phyloP scores from a whole-genome alignment of 352 stramenopile genomes.

The Globisporangium recalcitrans region DNA sequence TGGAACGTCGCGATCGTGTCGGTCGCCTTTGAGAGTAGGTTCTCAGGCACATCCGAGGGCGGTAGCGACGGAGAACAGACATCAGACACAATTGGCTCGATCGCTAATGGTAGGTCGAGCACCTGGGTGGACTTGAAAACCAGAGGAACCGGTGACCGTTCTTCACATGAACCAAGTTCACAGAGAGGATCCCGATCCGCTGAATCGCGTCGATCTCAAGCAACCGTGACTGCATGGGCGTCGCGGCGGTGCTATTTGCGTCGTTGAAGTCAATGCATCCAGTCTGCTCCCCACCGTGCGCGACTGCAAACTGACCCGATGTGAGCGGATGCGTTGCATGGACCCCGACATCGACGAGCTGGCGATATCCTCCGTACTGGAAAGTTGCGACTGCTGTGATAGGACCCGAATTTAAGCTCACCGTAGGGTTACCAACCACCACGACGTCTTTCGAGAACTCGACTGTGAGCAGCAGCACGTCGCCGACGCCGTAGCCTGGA shows the following conservation, averaged over 20 bases:
- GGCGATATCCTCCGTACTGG: conserved; percentile 44
- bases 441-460: conserved; percentile 53
- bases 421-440: conserved; percentile 26
- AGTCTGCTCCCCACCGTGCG: conserved; percentile 32
- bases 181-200: conserved; percentile 47
- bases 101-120: conserved; percentile 32
- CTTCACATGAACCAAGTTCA: conserved; percentile 36
- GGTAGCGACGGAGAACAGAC: conserved; percentile 51
- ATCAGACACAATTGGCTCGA: conserved; percentile 39
- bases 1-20: conserved; percentile 53
- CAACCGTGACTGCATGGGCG: conserved; percentile 43
- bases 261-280: conserved; percentile 56
- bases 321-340: conserved; percentile 41
- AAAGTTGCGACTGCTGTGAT: conserved; percentile 33
- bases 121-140: conserved; percentile 45
- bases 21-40: conserved; percentile 30
- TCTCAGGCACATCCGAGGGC: conserved; percentile 27
- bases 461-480: conserved; percentile 65
- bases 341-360: conserved; percentile 65
- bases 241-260: conserved; percentile 26
- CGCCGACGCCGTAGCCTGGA: conserved; percentile 52
- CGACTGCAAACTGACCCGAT: conserved; percentile 58
- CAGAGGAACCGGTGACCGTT: conserved; percentile 58
- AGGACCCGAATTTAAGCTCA: conserved; percentile 42
- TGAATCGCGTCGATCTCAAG: conserved; percentile 35